Evolutionary conservation across 208 protist genomes (phyloP).

Genomic region (Leishmania gerbilli): DNA sequence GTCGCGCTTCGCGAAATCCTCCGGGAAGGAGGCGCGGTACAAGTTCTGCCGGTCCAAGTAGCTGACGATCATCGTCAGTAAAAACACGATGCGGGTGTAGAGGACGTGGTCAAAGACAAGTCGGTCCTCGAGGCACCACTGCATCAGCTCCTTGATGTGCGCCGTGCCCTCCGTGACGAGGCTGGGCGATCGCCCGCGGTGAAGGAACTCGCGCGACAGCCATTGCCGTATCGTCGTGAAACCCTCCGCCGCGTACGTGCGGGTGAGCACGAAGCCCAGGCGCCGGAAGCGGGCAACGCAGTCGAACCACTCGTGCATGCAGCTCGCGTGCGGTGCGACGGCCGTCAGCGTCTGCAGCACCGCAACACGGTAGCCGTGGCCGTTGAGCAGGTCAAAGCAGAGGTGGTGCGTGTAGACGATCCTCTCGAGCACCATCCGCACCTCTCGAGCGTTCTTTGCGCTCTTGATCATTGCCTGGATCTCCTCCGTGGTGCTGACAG

Average conservation of each 20-base stretch:
- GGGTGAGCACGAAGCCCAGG: constrained; percentile 79
- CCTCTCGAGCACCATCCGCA: constrained; percentile 74
- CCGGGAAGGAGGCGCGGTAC: constrained; percentile 76
- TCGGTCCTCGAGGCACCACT: constrained; percentile 79
- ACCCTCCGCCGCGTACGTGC: constrained; percentile 83
- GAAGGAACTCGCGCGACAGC: constrained; percentile 62
- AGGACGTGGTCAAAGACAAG: constrained; percentile 89
- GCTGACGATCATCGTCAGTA: constrained; percentile 90
- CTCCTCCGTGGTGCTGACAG: constrained; percentile 46
- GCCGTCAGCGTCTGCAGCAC: constrained; percentile 72
- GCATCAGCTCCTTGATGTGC: constrained; percentile 72
- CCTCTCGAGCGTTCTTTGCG: constrained; percentile 70
- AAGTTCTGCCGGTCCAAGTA: constrained; percentile 91
- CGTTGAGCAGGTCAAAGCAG: constrained; percentile 81
- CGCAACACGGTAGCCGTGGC: constrained; percentile 80
- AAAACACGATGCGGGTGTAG: constrained; percentile 84
- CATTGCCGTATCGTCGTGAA: constrained; percentile 78
- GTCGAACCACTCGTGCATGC: constrained; percentile 83
- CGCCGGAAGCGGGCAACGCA: constrained; percentile 66
- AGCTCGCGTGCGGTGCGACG: constrained; percentile 49
- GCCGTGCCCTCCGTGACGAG: constrained; percentile 72
- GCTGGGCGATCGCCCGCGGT: constrained; percentile 59
- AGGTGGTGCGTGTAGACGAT: constrained; percentile 75
- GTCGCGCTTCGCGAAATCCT: constrained; percentile 81
- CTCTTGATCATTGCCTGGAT: constrained; percentile 64